Conservation (phyloP, 805 yeast species). For the Debaryomyces tyrocola region DNA sequence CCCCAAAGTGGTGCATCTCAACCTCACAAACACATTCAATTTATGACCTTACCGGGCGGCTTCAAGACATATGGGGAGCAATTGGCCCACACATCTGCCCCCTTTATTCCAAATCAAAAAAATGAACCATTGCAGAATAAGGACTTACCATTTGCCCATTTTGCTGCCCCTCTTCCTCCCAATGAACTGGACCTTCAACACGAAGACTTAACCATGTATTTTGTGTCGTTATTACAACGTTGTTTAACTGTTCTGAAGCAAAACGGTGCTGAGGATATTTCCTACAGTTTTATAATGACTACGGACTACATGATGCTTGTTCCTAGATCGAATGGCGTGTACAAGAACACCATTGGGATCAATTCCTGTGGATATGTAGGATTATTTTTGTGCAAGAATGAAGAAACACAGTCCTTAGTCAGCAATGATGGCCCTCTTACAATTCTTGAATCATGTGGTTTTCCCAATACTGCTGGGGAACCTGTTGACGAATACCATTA, state of each 20-base stretch:
- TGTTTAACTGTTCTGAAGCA: constrained; percentile 67
- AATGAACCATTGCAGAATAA: constrained; percentile 61
- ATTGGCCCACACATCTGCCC: constrained; percentile 40
- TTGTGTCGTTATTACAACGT: constrained; percentile 70
- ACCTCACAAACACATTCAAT: constrained; percentile 89
- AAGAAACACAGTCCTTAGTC: constrained; percentile 51
- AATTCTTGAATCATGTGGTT: constrained; percentile 67
- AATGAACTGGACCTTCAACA: constrained; percentile 40
- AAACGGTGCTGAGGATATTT: constrained; percentile 43
- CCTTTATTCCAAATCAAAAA: constrained; percentile 53
- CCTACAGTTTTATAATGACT: constrained; percentile 83
- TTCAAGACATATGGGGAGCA: constrained; percentile 59
- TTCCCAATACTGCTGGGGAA: constrained; percentile 57
- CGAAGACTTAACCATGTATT: constrained; percentile 65
- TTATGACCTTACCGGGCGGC: constrained; percentile 64
- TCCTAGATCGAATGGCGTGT: constrained; percentile 69
- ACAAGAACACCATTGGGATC: constrained; percentile 54
- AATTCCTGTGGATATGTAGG: constrained; percentile 85
- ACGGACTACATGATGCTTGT: constrained; percentile 80
- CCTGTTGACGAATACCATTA: constrained; percentile 67
- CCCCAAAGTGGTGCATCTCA: constrained; percentile 91
- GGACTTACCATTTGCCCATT: constrained; percentile 79
- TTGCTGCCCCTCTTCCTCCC: constrained; percentile 59
- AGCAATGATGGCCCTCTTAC: constrained; percentile 46
- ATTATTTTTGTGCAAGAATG: constrained; percentile 69